A percentile compares a stretch with the other conserved stretches of the same genome.
Evolutionary conservation across 257 asterid species (phyloP).

Genomic region (Echites panduratus): DNA sequence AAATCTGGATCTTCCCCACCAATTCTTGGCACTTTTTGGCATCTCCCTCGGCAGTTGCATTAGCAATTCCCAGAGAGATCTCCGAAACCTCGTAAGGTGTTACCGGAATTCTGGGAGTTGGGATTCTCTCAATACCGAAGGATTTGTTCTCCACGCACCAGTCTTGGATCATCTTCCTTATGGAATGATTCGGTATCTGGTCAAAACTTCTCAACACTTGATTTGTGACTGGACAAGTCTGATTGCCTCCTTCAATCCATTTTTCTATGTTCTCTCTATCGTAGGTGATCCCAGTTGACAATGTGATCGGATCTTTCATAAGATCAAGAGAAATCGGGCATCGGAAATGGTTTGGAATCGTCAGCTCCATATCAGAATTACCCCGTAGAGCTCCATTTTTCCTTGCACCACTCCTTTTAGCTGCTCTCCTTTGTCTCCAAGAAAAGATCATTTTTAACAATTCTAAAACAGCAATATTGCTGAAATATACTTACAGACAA

Average conservation of each 20-base stretch:
- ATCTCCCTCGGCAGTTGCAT: conserved; percentile 29
- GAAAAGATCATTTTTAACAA: conserved; percentile 19
- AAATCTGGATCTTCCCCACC: conserved; percentile 34
- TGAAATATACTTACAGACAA: too few relatives aligned
- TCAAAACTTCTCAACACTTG: conserved; percentile 35
- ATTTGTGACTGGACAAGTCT: conserved; percentile 48
- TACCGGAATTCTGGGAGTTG: conserved; percentile 76
- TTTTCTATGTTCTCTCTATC: conserved; percentile 49
- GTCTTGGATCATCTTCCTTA: conserved; percentile 75
- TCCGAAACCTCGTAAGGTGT: conserved; percentile 36
- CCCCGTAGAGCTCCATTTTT: conserved; percentile 10
- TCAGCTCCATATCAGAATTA: conserved; percentile 10
- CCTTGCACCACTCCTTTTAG: not conserved
- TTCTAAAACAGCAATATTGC: too few relatives aligned
- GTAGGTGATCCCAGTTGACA: conserved; percentile 53
- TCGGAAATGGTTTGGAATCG: conserved; percentile 10
- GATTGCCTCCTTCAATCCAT: conserved; percentile 45
- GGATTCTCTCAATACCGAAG: conserved; percentile 68
- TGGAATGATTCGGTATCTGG: conserved; percentile 61
- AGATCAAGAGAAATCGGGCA: conserved; percentile 25
- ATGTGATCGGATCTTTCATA: conserved; percentile 61
- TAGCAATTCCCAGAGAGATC: conserved; percentile 29
- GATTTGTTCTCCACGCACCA: conserved; percentile 80
- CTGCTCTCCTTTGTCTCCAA: conserved; percentile 17
- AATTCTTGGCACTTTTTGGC: conserved; percentile 35